phyloP scores from a whole-genome alignment of 805 yeast genomes.

The Suhomyces sp. region DNA sequence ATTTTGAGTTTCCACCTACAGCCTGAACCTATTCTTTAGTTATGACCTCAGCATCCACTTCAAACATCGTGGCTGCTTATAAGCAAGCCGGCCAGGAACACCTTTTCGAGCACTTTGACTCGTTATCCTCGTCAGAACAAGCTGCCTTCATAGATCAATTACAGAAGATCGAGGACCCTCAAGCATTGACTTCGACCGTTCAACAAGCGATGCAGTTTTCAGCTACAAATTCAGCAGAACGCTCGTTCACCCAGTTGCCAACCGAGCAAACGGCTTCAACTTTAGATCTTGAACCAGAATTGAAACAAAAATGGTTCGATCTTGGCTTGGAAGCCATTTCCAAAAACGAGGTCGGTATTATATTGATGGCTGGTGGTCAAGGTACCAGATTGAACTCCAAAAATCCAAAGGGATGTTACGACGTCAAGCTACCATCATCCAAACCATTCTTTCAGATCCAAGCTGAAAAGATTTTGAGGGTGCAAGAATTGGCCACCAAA shows the following conservation, averaged over 20 bases:
- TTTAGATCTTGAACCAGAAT: constrained; percentile 38
- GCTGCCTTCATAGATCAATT: constrained; percentile 40
- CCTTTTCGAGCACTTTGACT: constrained; percentile 47
- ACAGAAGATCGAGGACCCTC: constrained; percentile 40
- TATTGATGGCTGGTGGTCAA: constrained; percentile 97
- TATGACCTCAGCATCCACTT: constrained; percentile 10
- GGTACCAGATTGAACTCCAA: constrained; percentile 92
- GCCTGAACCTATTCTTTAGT: background rate
- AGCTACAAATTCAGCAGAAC: constrained; percentile 16
- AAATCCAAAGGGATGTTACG: constrained; percentile 91
- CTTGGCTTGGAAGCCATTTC: constrained; percentile 69
- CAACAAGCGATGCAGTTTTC: constrained; percentile 45
- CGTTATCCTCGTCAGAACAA: constrained; percentile 33
- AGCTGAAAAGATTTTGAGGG: constrained; percentile 72
- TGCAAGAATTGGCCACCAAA: constrained; percentile 54
- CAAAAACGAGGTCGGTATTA: constrained; percentile 76
- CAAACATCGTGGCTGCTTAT: constrained; percentile 26
- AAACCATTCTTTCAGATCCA: constrained; percentile 89
- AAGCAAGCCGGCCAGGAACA: constrained; percentile 52
- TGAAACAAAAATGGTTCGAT: constrained; percentile 38
- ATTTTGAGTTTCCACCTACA: background rate
- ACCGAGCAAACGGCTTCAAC: constrained; percentile 43
- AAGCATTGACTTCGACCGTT: constrained; percentile 39
- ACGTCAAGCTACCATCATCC: constrained; percentile 79
- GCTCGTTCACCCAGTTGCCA: constrained; percentile 51